These are phyloP conservation scores for Wickerhamiella sergipiensis DNA, from an alignment of 805 yeast genomes.

Conservation along the genomic window DNA sequence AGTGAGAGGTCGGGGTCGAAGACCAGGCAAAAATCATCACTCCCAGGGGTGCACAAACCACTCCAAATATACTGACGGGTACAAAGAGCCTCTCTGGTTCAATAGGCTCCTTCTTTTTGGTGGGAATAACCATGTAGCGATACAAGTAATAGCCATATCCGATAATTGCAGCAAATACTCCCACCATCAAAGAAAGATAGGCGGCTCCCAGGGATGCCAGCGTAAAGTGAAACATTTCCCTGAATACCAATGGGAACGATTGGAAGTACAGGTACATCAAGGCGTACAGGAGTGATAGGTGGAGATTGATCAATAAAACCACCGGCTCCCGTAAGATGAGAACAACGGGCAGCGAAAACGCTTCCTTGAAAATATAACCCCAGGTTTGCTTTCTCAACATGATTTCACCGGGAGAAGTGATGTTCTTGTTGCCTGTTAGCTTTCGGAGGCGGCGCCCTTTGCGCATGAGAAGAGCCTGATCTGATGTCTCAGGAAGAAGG, in stretches of 20 bases:
- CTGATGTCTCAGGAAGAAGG: conserved; percentile 38
- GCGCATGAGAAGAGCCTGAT: conserved; percentile 32
- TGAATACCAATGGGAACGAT: conserved; percentile 45
- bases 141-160: conserved; percentile 5
- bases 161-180: conserved; percentile 29
- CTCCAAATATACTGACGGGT: conserved; percentile 28
- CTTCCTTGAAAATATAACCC: conserved; percentile 7
- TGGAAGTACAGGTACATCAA: conserved; percentile 44
- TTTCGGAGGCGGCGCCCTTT: conserved; percentile 36
- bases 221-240: conserved; percentile 33
- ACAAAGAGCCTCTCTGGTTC: conserved; percentile 13
- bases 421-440: conserved; percentile 23
- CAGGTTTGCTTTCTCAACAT: background rate
- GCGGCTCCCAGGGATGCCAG: conserved; percentile 35
- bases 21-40: conserved; percentile 48
- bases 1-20: conserved; percentile 32
- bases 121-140: background rate
- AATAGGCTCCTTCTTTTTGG: background rate
- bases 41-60: conserved; percentile 34
- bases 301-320: conserved; percentile 37
- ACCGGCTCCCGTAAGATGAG: conserved; percentile 41
- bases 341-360: conserved; percentile 28
- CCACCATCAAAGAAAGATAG: conserved; percentile 35
- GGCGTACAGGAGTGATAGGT: conserved; percentile 40
- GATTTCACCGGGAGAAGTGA: conserved; percentile 12